Base-by-base conservation (phyloP, 352 stramenopile genomes). In the Phytophthora melonis region DNA sequence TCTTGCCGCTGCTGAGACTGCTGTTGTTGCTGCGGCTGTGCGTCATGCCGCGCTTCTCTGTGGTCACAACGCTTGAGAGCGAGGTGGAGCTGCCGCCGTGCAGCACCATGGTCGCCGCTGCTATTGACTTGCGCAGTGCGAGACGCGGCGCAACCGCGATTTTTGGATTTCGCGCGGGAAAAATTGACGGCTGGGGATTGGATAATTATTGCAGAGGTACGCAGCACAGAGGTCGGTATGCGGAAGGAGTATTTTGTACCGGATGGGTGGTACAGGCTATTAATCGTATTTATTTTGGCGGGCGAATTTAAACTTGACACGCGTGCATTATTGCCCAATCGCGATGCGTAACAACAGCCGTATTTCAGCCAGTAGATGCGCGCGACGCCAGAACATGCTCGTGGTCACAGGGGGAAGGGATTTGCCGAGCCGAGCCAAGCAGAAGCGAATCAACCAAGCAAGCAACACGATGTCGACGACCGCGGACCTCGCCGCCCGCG, bases 401-500 rank as follows among this genome's bases (percentile, higher is more conserved):
- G 65, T 78, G 64, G 74, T 64, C 27, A 34, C 62, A 2, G 52
- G 57, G 60, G 62, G 47, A 62, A 53, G 61, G 56, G 61, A 19
- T 49, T 41, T 30, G 23, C 23, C 23, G 23, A 25, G 18, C 23
- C 23, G 23, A 25, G 18, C 36, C 71, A 64, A 68, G 57, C 63
- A 76, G 13, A 74, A 58, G 53, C 21, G 68, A 79, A 70, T 68
- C 68, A 74, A 45, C 36, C 30, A 25, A 63, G 34, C 43, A 49
- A 62, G 32, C n/a, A 49, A 34, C 54, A 59, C 3, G 66, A 30
- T 78, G 70, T 69, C 73, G 55, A 82, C 61, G 30, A 74, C 59
- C 25, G 67, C 73, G 39, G 75, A 75, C 36, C 74, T 91, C 41
- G 73, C 70, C 25, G 58, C 71, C 19, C 82, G 84, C 68, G 71